These are phyloP conservation scores for Aureobasidium vineae DNA, from an alignment of 2,329 filamentous ascomycete species.

Conservation along the genomic window DNA sequence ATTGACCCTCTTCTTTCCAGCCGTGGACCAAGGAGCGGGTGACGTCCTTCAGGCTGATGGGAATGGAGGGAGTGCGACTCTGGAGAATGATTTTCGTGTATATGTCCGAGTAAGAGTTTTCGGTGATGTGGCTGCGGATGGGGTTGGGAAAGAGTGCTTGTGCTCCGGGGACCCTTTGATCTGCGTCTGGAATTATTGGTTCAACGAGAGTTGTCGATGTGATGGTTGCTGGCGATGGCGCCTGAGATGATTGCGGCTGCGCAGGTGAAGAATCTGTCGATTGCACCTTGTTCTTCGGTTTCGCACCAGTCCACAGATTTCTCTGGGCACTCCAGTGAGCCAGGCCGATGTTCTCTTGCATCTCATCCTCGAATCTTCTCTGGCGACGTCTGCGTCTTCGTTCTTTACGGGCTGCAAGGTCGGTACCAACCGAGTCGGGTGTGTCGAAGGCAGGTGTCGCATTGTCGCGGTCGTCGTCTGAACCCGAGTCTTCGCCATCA, in stretches of 20 bases:
- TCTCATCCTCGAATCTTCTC: conserved; percentile 43
- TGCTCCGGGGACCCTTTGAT: conserved; percentile 64
- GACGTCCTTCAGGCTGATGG: conserved; percentile 82
- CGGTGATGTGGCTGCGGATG: conserved; percentile 73
- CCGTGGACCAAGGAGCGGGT: conserved; percentile 77
- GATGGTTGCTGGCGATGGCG: conserved; percentile 28
- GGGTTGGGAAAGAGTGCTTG: conserved; percentile 74
- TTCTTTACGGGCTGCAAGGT: conserved; percentile 32
- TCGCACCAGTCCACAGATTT: conserved; percentile 82
- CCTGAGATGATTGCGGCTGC: background rate
- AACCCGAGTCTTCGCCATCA: conserved; percentile 36
- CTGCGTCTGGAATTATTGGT: conserved; percentile 31
- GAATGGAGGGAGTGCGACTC: conserved; percentile 76
- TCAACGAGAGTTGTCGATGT: conserved; percentile 34
- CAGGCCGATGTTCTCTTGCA: conserved; percentile 74
- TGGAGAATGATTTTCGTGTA: conserved; percentile 87
- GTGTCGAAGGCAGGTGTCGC: conserved; percentile 40
- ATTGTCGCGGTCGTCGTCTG: conserved; percentile 28
- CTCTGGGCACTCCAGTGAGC: conserved; percentile 74
- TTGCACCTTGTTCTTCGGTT: conserved; percentile 30
- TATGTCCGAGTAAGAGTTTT: conserved; percentile 72
- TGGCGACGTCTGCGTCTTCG: conserved; percentile 42
- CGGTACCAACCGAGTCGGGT: conserved; percentile 45
- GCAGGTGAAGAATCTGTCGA: background rate
- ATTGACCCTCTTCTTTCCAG: conserved; percentile 92